These are phyloP conservation scores for Akanthomyces dipterigenus DNA, from an alignment of 2,329 filamentous ascomycete species.

Conservation along the genomic window DNA sequence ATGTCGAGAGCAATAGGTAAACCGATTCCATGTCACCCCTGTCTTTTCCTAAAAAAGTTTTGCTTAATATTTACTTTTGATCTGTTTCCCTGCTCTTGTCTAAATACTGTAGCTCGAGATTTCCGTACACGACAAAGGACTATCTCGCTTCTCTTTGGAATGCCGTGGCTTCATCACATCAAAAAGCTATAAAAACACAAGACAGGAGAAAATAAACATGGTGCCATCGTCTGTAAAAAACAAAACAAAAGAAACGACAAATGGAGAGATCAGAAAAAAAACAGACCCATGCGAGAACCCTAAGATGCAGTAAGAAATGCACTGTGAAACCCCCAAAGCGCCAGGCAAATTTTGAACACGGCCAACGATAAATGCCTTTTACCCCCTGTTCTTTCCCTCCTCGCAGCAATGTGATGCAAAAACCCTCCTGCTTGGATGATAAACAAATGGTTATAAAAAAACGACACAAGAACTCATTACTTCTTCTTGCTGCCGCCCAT, in stretches of 20 bases:
- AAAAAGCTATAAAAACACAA: not conserved
- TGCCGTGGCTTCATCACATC: not conserved
- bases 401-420: not conserved
- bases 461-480: slow-evolving; percentile 3
- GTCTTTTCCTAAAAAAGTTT: too few relatives aligned
- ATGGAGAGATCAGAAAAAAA: not conserved
- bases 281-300: not conserved
- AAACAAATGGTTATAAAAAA: too few relatives aligned
- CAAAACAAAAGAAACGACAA: too few relatives aligned
- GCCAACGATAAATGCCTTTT: not conserved
- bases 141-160: not conserved
- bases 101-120: too few relatives aligned
- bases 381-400: not conserved
- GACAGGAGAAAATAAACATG: not conserved
- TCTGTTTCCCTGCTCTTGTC: too few relatives aligned
- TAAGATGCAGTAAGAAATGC: slow-evolving; percentile 1
- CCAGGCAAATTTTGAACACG: slow-evolving; percentile 2
- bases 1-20: not conserved
- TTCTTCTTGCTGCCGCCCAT: slow-evolving; percentile 45
- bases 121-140: too few relatives aligned
- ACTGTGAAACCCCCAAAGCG: not conserved
- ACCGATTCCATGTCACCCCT: too few relatives aligned
- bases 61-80: too few relatives aligned
- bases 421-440: not conserved
- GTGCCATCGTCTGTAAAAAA: not conserved